Evolutionary conservation across 768 basidiomycete genomes (phyloP).

Genomic region (Pleurotus giganteus): DNA sequence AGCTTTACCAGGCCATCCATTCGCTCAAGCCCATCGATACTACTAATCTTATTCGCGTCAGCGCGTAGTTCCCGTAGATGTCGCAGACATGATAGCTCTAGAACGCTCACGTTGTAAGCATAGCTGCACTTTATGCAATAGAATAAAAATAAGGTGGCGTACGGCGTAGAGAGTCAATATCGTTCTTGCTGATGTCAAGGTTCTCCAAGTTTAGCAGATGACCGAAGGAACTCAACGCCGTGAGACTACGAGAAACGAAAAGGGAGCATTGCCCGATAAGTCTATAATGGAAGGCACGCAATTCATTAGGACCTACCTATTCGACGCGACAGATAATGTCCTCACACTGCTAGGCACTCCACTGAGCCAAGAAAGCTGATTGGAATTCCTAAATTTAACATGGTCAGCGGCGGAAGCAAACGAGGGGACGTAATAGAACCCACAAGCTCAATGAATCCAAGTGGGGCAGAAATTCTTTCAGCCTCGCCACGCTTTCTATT

Average conservation of each 20-base stretch:
- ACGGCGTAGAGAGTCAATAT: constrained; percentile 86
- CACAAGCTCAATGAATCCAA: constrained; percentile 77
- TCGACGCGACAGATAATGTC: constrained; percentile 75
- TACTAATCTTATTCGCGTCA: constrained; percentile 80
- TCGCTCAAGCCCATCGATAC: constrained; percentile 71
- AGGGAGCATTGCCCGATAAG: neutral
- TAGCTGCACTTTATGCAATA: constrained; percentile 11
- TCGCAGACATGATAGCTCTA: constrained; percentile 81
- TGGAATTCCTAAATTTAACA: constrained; percentile 52
- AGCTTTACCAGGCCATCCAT: constrained; percentile 84
- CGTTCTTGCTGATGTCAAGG: constrained; percentile 89
- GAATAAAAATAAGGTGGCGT: constrained; percentile 28
- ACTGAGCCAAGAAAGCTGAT: constrained; percentile 77
- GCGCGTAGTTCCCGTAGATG: constrained; percentile 87
- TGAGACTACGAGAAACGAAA: constrained; percentile 50
- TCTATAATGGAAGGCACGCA: neutral
- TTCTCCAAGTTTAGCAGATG: constrained; percentile 85
- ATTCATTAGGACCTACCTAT: constrained; percentile 48
- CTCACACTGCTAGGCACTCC: constrained; percentile 71
- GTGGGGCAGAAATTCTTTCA: constrained; percentile 86
- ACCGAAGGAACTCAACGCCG: constrained; percentile 82
- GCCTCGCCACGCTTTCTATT: constrained; percentile 76
- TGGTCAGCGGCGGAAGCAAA: constrained; percentile 10
- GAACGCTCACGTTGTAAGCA: constrained; percentile 10
- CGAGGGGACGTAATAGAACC: constrained; percentile 28